phyloP scores from a whole-genome alignment of 164 flowering plant genomes.

The Dillenia suffruticosa region DNA sequence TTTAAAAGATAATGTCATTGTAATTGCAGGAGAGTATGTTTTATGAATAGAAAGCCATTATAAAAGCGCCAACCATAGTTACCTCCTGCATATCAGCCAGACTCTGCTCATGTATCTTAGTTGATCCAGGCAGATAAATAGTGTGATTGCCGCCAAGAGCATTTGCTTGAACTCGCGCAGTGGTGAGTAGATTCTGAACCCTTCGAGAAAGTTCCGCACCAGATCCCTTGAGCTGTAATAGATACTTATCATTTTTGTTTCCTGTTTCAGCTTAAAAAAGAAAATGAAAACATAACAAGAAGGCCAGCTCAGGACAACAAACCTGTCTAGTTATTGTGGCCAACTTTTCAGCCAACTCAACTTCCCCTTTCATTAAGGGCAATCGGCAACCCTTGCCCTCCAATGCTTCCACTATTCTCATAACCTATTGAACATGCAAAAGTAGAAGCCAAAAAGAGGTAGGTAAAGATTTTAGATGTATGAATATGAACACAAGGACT shows the following conservation, averaged over 20 bases:
- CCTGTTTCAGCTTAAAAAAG: neutral
- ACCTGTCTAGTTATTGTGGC: constrained; percentile 86
- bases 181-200: constrained; percentile 74
- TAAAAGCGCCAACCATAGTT: neutral
- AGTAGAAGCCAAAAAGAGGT: too few relatives aligned
- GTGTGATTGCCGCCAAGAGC: constrained; percentile 53
- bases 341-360: constrained; percentile 86
- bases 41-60: neutral
- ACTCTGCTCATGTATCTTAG: constrained; percentile 87
- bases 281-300: neutral
- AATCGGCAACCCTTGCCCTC: constrained; percentile 84
- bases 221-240: constrained; percentile 78
- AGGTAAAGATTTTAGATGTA: too few relatives aligned
- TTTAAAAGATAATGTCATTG: too few relatives aligned
- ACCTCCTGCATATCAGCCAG: constrained; percentile 98
- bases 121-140: constrained; percentile 74
- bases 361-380: constrained; percentile 87
- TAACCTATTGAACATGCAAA: constrained; percentile 34
- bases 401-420: constrained; percentile 92
- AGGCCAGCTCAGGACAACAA: neutral
- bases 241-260: constrained; percentile 12
- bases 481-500: too few relatives aligned
- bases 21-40: neutral
- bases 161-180: constrained; percentile 77
- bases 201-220: constrained; percentile 94